Base-by-base conservation (phyloP, 192 early-diverging fungal genomes). In the Podila epigama region DNA sequence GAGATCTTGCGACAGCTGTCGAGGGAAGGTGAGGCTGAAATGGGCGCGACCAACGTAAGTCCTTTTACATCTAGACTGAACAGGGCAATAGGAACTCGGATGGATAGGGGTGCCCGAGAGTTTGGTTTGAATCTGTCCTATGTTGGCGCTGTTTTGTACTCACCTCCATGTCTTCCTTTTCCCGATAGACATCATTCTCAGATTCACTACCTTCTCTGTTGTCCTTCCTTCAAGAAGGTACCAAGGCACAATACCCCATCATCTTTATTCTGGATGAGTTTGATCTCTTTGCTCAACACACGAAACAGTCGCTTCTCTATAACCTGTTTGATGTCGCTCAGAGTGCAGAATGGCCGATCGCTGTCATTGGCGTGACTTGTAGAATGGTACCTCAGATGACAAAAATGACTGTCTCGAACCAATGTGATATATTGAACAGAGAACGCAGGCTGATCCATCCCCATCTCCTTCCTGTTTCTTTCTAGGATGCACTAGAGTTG, bases 201-300 rank as follows among this genome's bases (percentile, higher is more conserved):
- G 90, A 94, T 34, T 84, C 87, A 7, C 80, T 96, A 31, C 61
- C 71, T 12, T 92, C 81, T 61, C 69, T 94, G n/a, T 68, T 94
- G 11, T 72, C 82, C 2, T 82, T 90, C 8, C 82, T 95, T 4
- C 85, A 89, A 33, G 64, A 82, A n/a, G 90, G 89, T 15, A 70
- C 82, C 16, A 79, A 50, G 35, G 66, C 66, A 41, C 36, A 86
- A 66, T 33, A 85, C 28, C 94, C 94, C 1, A 82, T 98, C 5
- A 72, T 99, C 20, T 92, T 99, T 82, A 81, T 97, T 16, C 79
- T 99, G 42, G 97, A 99, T 44, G 95, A 97, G 67, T 94, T 99
- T 77, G 96, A 98, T 79, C 70, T 93, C 34, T 94, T 99, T 81
- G 92, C 94, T 0, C 86, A 92, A 58, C 95, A 97, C 61, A 88